Base-by-base conservation (phyloP, 139 green algal genomes). In the Bryopsis sp. region DNA sequence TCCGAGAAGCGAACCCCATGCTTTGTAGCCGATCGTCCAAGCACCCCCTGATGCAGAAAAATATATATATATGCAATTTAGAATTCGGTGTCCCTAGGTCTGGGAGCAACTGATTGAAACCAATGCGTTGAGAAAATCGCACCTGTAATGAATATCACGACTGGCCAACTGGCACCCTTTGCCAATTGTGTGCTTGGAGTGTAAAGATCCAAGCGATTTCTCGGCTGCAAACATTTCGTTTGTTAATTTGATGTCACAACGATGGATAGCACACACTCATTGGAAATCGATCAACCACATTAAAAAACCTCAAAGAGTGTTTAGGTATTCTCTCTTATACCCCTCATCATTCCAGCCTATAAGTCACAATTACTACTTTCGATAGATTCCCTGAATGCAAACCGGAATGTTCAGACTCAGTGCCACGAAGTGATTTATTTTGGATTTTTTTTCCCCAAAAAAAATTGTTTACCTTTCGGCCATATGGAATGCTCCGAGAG, bases 1-100 rank as follows among this genome's bases (percentile, higher is more conserved):
- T 1, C 72, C 92, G 39, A 97, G 81, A 37, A 97, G 76, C 6
- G 92, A 85, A 15, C 92, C 92, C 92, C 92, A 97, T 0, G 86
- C 92, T 78, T 95, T 94, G 84, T 97, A 95, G 19, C 92, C 92
- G 38, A 97, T 97, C 1, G 85, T 95, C 89, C 91, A 97, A 1
- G 89, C 89, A 2, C 92, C 91, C 19, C 90, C 89, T 89, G 74
- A 39, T 37, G 0, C 37, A 7, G 37, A 2, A 26, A 26, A 31
- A 31, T 3, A 47, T 37, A 22, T 68, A 34, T 4, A 31, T 48
- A 7, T n/a, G 7, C 34, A 19, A 50, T 26, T 47, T 39, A 33
- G 19, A 28, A 7, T 67, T 29, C 7, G n/a, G 5, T 43, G 59
- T 32, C n/a, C 6, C n/a, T 34, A 15, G n/a, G 29, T 43, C 6